Percentiles rank a stretch among this genome's conserved stretches.
Conservation (phyloP, 2,329 filamentous ascomycete species). For the Parastagonospora nodorum region DNA sequence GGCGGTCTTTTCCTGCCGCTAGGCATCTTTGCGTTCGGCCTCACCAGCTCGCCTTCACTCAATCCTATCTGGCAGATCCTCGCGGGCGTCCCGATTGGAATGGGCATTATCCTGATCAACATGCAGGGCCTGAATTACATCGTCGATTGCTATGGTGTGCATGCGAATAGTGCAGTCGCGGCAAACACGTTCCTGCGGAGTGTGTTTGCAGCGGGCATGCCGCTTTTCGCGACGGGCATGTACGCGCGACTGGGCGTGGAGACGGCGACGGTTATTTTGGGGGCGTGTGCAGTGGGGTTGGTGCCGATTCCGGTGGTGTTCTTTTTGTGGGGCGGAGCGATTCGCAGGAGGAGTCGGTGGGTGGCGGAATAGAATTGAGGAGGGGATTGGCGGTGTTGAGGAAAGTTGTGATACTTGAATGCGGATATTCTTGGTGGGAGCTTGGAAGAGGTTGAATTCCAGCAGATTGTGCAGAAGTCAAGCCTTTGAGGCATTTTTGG, state of each 20-base stretch:
- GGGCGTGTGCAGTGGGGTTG: background rate
- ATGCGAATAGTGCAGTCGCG: conserved; percentile 35
- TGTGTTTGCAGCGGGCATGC: conserved; percentile 25
- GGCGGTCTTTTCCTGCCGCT: conserved; percentile 57
- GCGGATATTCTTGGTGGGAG: too few species aligned
- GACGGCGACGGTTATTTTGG: background rate
- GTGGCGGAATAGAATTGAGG: too few species aligned
- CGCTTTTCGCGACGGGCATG: conserved; percentile 22
- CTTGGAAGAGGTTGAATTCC: too few species aligned
- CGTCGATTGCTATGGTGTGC: conserved; percentile 51
- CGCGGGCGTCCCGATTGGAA: conserved; percentile 49
- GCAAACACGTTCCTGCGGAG: conserved; percentile 28
- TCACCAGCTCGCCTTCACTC: conserved; percentile 54
- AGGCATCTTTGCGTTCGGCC: conserved; percentile 58
- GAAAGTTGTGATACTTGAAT: too few species aligned
- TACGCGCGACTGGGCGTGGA: conserved; percentile 1
- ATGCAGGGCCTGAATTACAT: conserved; percentile 53
- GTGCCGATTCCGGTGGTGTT: too few species aligned
- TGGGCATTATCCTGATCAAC: conserved; percentile 54
- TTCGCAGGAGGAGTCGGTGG: too few species aligned
- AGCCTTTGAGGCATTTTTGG: too few species aligned
- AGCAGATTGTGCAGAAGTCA: too few species aligned
- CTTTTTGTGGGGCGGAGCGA: too few species aligned
- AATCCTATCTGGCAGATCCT: conserved; percentile 51
- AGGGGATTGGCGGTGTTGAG: too few species aligned